Conservation (phyloP, 2,329 filamentous ascomycete species). For the Harringtonia lauricola region DNA sequence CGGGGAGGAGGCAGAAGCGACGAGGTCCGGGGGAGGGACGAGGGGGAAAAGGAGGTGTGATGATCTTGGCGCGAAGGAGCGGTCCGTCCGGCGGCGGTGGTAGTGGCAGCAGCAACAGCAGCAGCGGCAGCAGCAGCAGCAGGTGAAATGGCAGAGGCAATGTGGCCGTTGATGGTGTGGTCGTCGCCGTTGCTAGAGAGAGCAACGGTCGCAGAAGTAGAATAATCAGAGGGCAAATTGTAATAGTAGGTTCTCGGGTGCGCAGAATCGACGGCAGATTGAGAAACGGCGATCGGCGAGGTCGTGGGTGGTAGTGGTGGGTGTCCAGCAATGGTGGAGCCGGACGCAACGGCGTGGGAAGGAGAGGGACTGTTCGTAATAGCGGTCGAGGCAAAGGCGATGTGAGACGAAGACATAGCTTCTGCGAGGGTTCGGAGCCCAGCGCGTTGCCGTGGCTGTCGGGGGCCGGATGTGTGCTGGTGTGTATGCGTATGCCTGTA, state of each 20-base stretch:
- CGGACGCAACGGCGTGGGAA: neutral
- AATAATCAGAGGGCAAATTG: slow-evolving; percentile 3
- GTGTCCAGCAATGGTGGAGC: slow-evolving; percentile 6
- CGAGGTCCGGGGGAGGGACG: slow-evolving; percentile 28
- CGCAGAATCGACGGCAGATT: slow-evolving; percentile 5
- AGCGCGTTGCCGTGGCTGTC: too few species aligned
- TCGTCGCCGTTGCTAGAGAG: neutral
- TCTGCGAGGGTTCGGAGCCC: too few species aligned
- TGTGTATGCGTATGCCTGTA: too few species aligned
- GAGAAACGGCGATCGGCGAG: slow-evolving; percentile 10
- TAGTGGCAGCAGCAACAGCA: neutral
- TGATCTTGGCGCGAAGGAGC: slow-evolving; percentile 2
- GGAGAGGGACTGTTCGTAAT: slow-evolving; percentile 4
- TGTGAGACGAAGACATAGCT: slow-evolving; percentile 11
- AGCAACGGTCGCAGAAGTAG: neutral
- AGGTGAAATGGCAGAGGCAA: slow-evolving; percentile 3
- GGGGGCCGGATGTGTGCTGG: too few species aligned
- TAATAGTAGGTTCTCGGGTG: slow-evolving; percentile 4
- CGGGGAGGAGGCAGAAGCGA: slow-evolving; percentile 28
- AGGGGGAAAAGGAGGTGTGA: slow-evolving; percentile 17
- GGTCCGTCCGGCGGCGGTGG: neutral
- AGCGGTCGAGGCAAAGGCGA: slow-evolving; percentile 7
- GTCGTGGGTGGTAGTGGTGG: slow-evolving; percentile 8
- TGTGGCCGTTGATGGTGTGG: neutral
- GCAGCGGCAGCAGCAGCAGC: neutral